Evolutionary conservation across 2,329 filamentous ascomycete species (phyloP).

Genomic region (Teratosphaeria zuluensis): DNA sequence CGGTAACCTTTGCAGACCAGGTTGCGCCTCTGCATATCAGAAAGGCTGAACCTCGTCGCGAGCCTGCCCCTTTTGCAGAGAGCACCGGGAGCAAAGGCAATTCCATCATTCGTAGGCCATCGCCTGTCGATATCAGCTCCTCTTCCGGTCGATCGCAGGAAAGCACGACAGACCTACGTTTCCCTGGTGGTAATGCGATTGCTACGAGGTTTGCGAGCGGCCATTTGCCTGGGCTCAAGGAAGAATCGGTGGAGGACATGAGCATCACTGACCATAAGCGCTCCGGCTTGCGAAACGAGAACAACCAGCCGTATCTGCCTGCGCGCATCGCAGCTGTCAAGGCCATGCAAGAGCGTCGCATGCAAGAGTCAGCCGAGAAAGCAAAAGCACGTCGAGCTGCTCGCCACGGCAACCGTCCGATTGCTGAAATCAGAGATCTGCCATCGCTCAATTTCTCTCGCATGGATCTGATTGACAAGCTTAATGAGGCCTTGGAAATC

Average conservation of each 20-base stretch:
- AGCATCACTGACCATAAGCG: conserved; percentile 24
- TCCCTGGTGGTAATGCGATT: conserved; percentile 12
- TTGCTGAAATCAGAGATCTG: conserved; percentile 31
- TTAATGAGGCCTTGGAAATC: conserved; percentile 35
- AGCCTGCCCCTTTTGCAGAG: conserved; percentile 9
- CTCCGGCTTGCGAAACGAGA: conserved; percentile 5
- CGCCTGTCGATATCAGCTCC: conserved; percentile 15
- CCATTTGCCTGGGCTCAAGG: conserved; percentile 37
- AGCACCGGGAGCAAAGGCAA: conserved; percentile 13
- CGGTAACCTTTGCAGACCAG: conserved; percentile 26
- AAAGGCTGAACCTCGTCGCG: conserved; percentile 14
- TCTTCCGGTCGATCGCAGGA: conserved; percentile 14
- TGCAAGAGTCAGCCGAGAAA: conserved; percentile 23
- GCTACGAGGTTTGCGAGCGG: conserved; percentile 19
- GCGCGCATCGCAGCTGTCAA: conserved; percentile 26
- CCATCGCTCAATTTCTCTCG: conserved; percentile 41
- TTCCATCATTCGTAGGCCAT: conserved; percentile 18
- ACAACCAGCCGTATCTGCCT: conserved; percentile 20
- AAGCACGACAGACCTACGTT: conserved; percentile 17
- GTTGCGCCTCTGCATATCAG: conserved; percentile 26
- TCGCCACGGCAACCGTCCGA: conserved; percentile 21
- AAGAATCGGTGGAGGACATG: conserved; percentile 40
- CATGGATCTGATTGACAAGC: conserved; percentile 35
- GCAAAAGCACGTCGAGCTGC: conserved; percentile 19
- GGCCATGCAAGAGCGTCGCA: conserved; percentile 25